Percentiles rank a stretch among this genome's conserved stretches.
These are phyloP conservation scores for Paxillus ammoniavirescens DNA, from an alignment of 768 basidiomycete species.

Conservation along the genomic window DNA sequence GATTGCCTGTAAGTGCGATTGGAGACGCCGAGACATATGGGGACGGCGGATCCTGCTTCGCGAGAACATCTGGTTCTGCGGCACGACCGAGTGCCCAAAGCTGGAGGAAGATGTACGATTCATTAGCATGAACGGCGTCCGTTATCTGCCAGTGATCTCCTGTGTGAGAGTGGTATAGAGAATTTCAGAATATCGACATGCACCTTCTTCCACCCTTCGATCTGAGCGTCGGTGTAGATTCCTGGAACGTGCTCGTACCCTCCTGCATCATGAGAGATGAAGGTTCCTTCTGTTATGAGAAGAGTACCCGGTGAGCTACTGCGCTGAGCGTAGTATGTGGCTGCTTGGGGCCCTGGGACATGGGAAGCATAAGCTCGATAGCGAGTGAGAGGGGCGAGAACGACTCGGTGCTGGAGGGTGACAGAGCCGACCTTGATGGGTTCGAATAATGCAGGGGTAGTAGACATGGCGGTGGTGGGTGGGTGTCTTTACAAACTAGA, in stretches of 20 bases:
- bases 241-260: too few species aligned
- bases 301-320: too few species aligned
- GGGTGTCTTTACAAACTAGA: background rate
- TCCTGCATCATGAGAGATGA: too few species aligned
- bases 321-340: too few species aligned
- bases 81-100: constrained; percentile 55
- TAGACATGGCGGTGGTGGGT: too few species aligned
- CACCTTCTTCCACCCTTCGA: too few species aligned
- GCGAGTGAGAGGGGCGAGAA: constrained; percentile 54
- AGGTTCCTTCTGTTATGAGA: too few species aligned
- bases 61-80: constrained; percentile 34
- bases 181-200: too few species aligned
- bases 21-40: too few species aligned
- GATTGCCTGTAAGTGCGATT: too few species aligned
- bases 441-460: constrained; percentile 38
- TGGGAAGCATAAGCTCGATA: constrained; percentile 35
- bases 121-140: constrained; percentile 54
- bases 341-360: constrained; percentile 23
- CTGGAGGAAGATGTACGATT: constrained; percentile 43
- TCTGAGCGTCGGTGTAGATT: too few species aligned
- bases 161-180: too few species aligned
- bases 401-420: constrained; percentile 47
- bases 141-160: constrained; percentile 42
- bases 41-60: constrained; percentile 27
- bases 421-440: constrained; percentile 44